Conservation (phyloP, 164 flowering plant genomes). For the Tinospora cordifolia region DNA sequence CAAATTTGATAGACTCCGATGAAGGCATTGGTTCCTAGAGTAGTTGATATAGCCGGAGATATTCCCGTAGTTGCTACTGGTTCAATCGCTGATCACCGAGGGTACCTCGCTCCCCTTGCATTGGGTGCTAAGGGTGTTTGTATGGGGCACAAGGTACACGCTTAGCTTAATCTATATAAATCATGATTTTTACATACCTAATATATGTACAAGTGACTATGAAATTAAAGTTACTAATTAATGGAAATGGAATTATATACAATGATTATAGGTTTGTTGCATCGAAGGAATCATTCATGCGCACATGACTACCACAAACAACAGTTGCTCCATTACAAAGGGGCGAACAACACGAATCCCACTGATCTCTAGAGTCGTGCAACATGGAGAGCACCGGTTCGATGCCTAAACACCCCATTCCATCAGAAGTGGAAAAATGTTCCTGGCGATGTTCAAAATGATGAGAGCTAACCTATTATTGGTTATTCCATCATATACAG, state of each 20-base stretch:
- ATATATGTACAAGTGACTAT: too few relatives aligned
- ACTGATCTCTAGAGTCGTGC: slow-evolving; percentile 21
- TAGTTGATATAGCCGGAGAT: slow-evolving; percentile 24
- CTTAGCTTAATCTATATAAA: too few relatives aligned
- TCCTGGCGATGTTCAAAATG: slow-evolving; percentile 2
- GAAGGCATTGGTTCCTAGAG: slow-evolving; percentile 23
- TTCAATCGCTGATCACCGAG: slow-evolving; percentile 25
- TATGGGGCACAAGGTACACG: slow-evolving; percentile 27
- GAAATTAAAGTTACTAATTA: too few relatives aligned
- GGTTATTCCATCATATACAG: slow-evolving; percentile 8
- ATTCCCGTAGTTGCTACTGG: slow-evolving; percentile 26
- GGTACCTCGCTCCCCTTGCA: slow-evolving; percentile 24
- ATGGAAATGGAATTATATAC: too few relatives aligned
- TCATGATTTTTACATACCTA: too few relatives aligned
- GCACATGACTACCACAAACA: slow-evolving; percentile 30
- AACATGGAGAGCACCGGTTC: slow-evolving; percentile 28
- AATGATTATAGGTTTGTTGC: slow-evolving; percentile 28
- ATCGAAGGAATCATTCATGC: slow-evolving; percentile 23
- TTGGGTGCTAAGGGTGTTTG: slow-evolving; percentile 28
- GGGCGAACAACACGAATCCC: slow-evolving; percentile 20
- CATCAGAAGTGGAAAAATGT: slow-evolving; percentile 16
- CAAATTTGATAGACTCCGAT: too few relatives aligned
- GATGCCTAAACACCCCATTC: slow-evolving; percentile 29
- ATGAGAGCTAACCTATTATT: slow-evolving; percentile 14
- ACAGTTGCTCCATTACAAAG: slow-evolving; percentile 23